These are phyloP conservation scores for Lasiodiplodia hormozganensis DNA, from an alignment of 2,329 filamentous ascomycete genomes.

Conservation along the genomic window DNA sequence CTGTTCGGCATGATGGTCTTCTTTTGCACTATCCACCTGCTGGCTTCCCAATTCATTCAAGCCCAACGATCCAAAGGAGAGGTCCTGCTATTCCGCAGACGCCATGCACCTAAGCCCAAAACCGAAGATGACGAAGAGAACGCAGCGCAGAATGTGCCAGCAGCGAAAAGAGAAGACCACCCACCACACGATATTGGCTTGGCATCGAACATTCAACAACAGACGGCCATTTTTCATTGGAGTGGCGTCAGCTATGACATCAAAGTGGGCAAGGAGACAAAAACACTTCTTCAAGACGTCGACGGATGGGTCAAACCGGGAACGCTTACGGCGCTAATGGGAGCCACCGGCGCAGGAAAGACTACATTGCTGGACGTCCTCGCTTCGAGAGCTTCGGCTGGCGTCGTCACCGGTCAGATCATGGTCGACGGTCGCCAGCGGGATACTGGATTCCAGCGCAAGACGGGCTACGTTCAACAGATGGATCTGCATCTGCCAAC, in stretches of 20 bases:
- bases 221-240: constrained; percentile 72
- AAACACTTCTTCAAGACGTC: constrained; percentile 62
- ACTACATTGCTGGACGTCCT: constrained; percentile 47
- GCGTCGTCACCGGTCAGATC: constrained; percentile 49
- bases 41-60: constrained; percentile 48
- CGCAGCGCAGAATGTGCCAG: constrained; percentile 31
- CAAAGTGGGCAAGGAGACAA: constrained; percentile 56
- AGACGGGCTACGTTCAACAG: constrained; percentile 49
- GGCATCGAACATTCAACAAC: constrained; percentile 38
- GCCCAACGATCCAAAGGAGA: constrained; percentile 52
- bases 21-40: constrained; percentile 42
- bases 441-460: constrained; percentile 46
- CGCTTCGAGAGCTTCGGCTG: constrained; percentile 44
- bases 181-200: background rate
- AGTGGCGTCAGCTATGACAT: constrained; percentile 59
- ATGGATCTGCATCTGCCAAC: constrained; percentile 62
- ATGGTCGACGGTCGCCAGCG: constrained; percentile 46
- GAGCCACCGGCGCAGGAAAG: constrained; percentile 48
- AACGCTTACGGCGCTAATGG: constrained; percentile 56
- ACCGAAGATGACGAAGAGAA: background rate
- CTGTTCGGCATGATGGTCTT: constrained; percentile 46
- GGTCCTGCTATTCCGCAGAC: constrained; percentile 40
- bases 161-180: constrained; percentile 26
- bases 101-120: constrained; percentile 32
- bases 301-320: constrained; percentile 64